A percentile compares a stretch with the other conserved stretches of the same genome.
Evolutionary conservation across 805 yeast genomes (phyloP).

Genomic region (Metschnikowia peoriensis): DNA sequence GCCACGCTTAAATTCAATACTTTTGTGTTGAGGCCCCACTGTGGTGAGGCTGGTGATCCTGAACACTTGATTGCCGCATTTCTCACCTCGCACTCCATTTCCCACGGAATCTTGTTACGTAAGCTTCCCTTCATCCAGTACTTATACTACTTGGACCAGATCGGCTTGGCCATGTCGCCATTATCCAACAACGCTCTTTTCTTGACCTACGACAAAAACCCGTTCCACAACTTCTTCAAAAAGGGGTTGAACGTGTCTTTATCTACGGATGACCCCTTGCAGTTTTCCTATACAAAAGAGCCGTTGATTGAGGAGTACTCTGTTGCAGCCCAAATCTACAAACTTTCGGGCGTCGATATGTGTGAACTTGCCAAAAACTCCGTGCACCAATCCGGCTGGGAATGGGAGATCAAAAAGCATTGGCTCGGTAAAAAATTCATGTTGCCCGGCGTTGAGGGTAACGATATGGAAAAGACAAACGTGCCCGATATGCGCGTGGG

Average conservation of each 20-base stretch:
- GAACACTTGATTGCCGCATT: slow-evolving; percentile 92
- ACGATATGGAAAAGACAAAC: slow-evolving; percentile 89
- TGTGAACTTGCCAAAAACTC: slow-evolving; percentile 95
- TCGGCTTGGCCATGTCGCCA: slow-evolving; percentile 98
- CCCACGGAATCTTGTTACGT: slow-evolving; percentile 91
- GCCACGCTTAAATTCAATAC: slow-evolving; percentile 74
- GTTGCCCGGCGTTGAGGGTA: slow-evolving; percentile 67
- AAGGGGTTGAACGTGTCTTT: slow-evolving; percentile 92
- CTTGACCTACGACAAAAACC: slow-evolving; percentile 94
- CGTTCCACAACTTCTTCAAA: slow-evolving; percentile 86
- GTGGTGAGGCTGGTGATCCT: slow-evolving; percentile 99
- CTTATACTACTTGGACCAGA: slow-evolving; percentile 87
- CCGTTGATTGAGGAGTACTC: slow-evolving; percentile 97
- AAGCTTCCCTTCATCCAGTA: slow-evolving; percentile 95
- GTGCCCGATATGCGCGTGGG: slow-evolving; percentile 87
- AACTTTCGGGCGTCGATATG: slow-evolving; percentile 92
- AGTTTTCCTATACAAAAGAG: slow-evolving; percentile 94
- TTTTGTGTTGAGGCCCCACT: slow-evolving; percentile 93
- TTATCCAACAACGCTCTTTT: slow-evolving; percentile 94
- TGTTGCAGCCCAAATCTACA: slow-evolving; percentile 97
- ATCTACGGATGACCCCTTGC: slow-evolving; percentile 97
- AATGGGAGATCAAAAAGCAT: slow-evolving; percentile 76
- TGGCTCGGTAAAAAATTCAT: slow-evolving; percentile 80
- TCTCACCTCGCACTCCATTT: slow-evolving; percentile 84
- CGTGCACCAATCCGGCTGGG: slow-evolving; percentile 93